Base-by-base conservation (phyloP, 208 protist species). In the Crithidia bombi region DNA sequence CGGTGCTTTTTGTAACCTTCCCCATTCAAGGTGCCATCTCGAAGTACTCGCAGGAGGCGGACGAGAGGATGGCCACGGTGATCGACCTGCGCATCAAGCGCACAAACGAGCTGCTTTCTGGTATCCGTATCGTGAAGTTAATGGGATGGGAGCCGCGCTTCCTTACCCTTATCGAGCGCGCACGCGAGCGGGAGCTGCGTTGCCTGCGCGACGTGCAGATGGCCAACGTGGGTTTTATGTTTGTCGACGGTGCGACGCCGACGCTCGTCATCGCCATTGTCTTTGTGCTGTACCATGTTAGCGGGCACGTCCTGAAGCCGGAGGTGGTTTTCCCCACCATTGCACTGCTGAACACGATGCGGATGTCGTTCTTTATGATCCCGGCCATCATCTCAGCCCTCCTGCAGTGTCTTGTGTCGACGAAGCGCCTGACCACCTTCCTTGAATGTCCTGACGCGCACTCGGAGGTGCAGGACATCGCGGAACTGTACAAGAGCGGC, bases 71-170 rank as follows among this genome's bases (percentile, higher is more conserved):
- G 50, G 38, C 85, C 4, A 63, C 32, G 9, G 46, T 71, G 46
- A 95, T 79, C n/a, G 96, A 98, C 73, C 52, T 78, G 17, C 87
- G 96, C 59, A 75, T 98, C 26, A 86, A 87, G 65, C 46, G 76
- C 5, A 95, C 92, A 14, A 96, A 90, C 65, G 94, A 98, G 71
- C 63, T 97, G 14, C 56, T 98, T 5, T 81, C 79, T n/a, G 86
- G 88, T 10, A 97, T 98, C 19, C 79, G 90, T 50, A 82, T 98
- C 14, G 84, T 97, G 39, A 98, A 98, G 73, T 83, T 97, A 2
- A 97, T 92, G 78, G 85, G 80, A 3, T 98, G 93, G 91, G 94
- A 98, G 67, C 62, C 79, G 25, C 41, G 35, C 36, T 92, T 97
- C 38, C 11, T 84, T 3, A 26, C 57, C 2, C 17, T 39, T 10